Conservation (phyloP, 1,139 yeast species). For the Yamadazyma dushanensis region DNA sequence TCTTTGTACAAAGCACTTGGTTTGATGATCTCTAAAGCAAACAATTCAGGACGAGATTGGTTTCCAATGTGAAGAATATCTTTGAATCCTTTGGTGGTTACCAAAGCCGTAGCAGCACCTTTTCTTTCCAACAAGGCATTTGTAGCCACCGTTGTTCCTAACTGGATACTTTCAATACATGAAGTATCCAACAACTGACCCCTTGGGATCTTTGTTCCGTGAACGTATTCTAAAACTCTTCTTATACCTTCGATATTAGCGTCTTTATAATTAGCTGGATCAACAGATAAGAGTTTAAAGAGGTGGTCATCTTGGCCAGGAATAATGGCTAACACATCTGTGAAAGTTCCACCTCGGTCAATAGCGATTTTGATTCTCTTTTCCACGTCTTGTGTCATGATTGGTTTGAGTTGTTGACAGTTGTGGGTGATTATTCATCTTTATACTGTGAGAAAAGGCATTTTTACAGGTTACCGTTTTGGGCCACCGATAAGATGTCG, state of each 20-base stretch:
- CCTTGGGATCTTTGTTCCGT: conserved; percentile 16
- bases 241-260: conserved; percentile 24
- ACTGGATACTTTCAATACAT: conserved; percentile 49
- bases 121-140: conserved; percentile 69
- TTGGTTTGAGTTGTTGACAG: not conserved
- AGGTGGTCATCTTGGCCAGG: conserved; percentile 15
- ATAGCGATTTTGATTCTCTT: conserved; percentile 16
- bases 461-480: conserved; percentile 3
- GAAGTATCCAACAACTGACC: conserved; percentile 24
- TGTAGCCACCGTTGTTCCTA: conserved; percentile 85
- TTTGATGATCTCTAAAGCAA: conserved; percentile 58
- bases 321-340: conserved; percentile 18
- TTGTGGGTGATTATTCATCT: not conserved
- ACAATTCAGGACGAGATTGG: conserved; percentile 70
- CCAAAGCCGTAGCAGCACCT: conserved; percentile 61
- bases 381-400: conserved; percentile 8
- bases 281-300: conserved; percentile 22
- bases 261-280: conserved; percentile 20
- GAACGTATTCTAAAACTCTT: conserved; percentile 18
- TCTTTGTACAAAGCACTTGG: conserved; percentile 59
- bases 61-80: conserved; percentile 69
- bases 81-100: conserved; percentile 63
- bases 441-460: not conserved
- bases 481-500: not conserved
- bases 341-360: conserved; percentile 24